Conservation (phyloP, 2,329 filamentous ascomycete species). For the Alternaria gaisen region DNA sequence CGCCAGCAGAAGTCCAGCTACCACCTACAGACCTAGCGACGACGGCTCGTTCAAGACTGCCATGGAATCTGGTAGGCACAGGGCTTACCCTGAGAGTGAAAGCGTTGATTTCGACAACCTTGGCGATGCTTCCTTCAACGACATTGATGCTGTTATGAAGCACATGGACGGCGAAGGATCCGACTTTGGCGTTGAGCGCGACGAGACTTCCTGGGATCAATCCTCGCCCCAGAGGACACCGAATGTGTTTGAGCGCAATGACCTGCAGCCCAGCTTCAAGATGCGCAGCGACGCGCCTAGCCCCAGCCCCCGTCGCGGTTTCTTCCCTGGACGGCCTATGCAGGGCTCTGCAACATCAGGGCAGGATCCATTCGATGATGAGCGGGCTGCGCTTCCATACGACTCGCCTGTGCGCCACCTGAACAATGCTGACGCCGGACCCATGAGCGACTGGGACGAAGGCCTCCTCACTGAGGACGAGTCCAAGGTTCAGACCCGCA, state of each 20-base stretch:
- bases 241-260: constrained; percentile 42
- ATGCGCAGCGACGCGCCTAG: constrained; percentile 76
- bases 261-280: constrained; percentile 50
- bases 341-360: constrained; percentile 48
- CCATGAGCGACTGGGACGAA: constrained; percentile 91
- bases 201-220: constrained; percentile 55
- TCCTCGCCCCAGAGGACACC: constrained; percentile 46
- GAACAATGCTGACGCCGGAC: constrained; percentile 69
- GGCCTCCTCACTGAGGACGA: constrained; percentile 79
- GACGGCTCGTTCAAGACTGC: constrained; percentile 52
- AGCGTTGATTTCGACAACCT: constrained; percentile 47
- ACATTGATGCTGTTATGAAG: constrained; percentile 93
- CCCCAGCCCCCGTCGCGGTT: constrained; percentile 70
- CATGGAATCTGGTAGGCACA: constrained; percentile 44
- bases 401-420: constrained; percentile 69
- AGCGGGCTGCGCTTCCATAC: constrained; percentile 63
- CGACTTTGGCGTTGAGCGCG: constrained; percentile 76
- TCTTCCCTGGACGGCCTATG: constrained; percentile 33
- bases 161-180: constrained; percentile 79
- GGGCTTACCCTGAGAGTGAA: constrained; percentile 49
- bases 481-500: constrained; percentile 80
- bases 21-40: constrained; percentile 52
- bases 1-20: constrained; percentile 49
- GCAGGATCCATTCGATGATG: constrained; percentile 69
- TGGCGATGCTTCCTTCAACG: constrained; percentile 69